Evolutionary conservation across 2,329 filamentous ascomycete species (phyloP).

Genomic region (Curvularia spicifera): DNA sequence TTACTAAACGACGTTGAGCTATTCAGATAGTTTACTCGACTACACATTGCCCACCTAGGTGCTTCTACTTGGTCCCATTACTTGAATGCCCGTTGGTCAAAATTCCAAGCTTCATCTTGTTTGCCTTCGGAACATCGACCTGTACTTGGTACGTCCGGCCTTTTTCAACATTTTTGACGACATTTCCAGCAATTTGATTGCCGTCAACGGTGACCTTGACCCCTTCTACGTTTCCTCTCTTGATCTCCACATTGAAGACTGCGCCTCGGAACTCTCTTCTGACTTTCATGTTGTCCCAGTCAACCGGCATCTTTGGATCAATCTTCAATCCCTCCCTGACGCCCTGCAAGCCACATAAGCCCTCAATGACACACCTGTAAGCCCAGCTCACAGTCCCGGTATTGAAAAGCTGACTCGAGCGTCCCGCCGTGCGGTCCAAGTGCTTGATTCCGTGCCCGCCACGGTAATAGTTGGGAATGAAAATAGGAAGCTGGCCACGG

Average conservation of each 20-base stretch:
- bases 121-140: constrained; percentile 45
- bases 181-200: constrained; percentile 48
- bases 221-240: constrained; percentile 50
- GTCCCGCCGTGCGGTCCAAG: constrained; percentile 56
- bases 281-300: constrained; percentile 58
- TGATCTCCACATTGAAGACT: constrained; percentile 57
- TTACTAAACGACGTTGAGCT: background rate
- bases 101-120: constrained; percentile 3
- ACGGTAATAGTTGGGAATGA: constrained; percentile 65
- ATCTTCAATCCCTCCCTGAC: constrained; percentile 57
- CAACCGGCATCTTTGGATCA: constrained; percentile 59
- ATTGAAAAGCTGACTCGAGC: constrained; percentile 65
- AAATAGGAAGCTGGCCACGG: constrained; percentile 63
- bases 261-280: constrained; percentile 60
- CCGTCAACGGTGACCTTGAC: constrained; percentile 53
- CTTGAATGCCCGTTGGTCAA: constrained; percentile 4
- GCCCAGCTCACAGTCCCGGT: constrained; percentile 65
- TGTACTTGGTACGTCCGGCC: constrained; percentile 56
- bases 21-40: background rate
- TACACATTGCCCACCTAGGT: background rate
- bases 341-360: constrained; percentile 61
- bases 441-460: constrained; percentile 40
- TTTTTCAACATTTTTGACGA: constrained; percentile 52
- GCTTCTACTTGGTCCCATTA: background rate
- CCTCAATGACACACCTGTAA: constrained; percentile 63